Evolutionary conservation across 169 alveolate genomes (phyloP).

Genomic region (Plasmodium chabaudi): DNA sequence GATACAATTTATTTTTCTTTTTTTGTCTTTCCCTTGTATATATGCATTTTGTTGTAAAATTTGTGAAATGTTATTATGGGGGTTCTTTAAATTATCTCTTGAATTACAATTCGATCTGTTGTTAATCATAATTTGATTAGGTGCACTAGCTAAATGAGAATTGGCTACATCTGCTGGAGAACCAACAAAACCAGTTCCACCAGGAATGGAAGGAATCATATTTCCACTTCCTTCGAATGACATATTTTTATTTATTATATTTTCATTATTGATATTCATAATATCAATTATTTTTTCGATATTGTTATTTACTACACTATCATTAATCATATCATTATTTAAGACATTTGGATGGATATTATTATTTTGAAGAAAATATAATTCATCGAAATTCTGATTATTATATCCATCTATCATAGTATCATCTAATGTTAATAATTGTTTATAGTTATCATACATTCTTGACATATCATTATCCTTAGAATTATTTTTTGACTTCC

Average conservation of each 20-base stretch:
- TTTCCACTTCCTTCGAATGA: neutral
- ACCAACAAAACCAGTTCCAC: too few species aligned
- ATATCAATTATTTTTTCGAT: slow-evolving; percentile 66
- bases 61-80: neutral
- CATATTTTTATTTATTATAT: neutral
- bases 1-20: slow-evolving; percentile 31
- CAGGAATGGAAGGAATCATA: too few species aligned
- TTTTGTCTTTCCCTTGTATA: slow-evolving; percentile 26
- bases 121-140: too few species aligned
- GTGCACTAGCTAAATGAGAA: too few species aligned
- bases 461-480: slow-evolving; percentile 7
- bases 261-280: slow-evolving; percentile 58
- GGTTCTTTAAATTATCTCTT: neutral
- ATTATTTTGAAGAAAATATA: slow-evolving; percentile 11
- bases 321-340: slow-evolving; percentile 26
- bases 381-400: slow-evolving; percentile 24
- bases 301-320: slow-evolving; percentile 18
- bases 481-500: neutral
- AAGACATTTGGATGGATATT: slow-evolving; percentile 24
- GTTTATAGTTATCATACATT: slow-evolving; percentile 44
- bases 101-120: too few species aligned
- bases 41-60: neutral
- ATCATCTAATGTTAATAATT: slow-evolving; percentile 6
- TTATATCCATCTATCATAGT: slow-evolving; percentile 21
- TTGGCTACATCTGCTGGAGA: too few species aligned